Percentiles rank a stretch among this genome's conserved stretches.
phyloP scores from a whole-genome alignment of 2,329 filamentous ascomycete genomes.

The Fusarium lyarnte region DNA sequence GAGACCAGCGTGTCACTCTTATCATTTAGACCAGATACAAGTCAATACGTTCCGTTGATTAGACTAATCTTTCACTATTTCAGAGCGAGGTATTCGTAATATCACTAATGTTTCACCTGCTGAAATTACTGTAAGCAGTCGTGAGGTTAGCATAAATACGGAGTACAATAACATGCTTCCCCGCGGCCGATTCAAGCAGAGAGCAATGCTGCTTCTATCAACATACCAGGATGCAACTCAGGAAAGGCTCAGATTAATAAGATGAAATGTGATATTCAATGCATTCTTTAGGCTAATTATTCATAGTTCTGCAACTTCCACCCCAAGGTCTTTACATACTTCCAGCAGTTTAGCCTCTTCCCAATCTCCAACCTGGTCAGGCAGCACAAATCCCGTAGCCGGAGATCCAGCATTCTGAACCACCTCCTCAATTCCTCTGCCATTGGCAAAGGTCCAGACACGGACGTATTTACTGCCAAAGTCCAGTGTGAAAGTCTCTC shows the following conservation, averaged over 20 bases:
- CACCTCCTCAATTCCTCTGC: conserved; percentile 58
- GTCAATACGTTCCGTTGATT: fast-evolving
- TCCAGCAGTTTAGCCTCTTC: neutral
- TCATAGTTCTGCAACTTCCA: neutral
- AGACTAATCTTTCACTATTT: fast-evolving
- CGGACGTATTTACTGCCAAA: conserved; percentile 58
- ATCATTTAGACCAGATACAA: neutral
- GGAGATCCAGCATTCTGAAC: conserved; percentile 51
- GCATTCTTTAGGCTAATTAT: fast-evolving
- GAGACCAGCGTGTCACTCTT: neutral
- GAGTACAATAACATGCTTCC: fast-evolving
- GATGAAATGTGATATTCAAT: neutral
- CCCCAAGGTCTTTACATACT: neutral
- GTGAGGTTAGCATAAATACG: fast-evolving
- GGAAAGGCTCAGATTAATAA: fast-evolving
- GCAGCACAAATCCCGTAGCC: conserved; percentile 50
- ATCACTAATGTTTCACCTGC: neutral
- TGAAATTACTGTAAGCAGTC: fast-evolving
- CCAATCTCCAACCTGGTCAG: conserved; percentile 42
- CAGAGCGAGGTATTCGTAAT: fast-evolving
- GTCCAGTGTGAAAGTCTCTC: conserved; percentile 55
- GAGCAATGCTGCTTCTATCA: fast-evolving
- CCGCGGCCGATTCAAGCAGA: fast-evolving
- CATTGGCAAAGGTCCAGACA: conserved; percentile 59
- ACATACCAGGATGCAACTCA: fast-evolving